These are phyloP conservation scores for Xylaria sp. DNA, from an alignment of 2,329 filamentous ascomycete species.

Conservation along the genomic window DNA sequence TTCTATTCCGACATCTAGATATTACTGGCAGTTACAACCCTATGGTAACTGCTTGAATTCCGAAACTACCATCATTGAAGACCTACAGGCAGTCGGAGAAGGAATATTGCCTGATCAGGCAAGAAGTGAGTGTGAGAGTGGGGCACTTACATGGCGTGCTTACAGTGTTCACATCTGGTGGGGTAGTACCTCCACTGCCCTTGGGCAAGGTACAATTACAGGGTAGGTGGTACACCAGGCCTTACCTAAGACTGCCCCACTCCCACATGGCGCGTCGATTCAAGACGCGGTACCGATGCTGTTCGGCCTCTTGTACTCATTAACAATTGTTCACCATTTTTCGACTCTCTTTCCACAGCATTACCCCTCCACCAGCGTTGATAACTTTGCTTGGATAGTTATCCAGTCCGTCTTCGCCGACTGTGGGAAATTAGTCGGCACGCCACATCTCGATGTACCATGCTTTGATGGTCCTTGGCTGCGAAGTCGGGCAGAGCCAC, in stretches of 20 bases:
- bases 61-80: not conserved
- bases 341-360: not conserved
- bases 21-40: too few relatives aligned
- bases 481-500: conserved; percentile 25
- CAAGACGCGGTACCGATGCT: conserved; percentile 8
- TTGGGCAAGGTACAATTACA: not conserved
- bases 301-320: not conserved
- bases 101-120: conserved; percentile 31
- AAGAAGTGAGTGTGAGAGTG: not conserved
- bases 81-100: not conserved
- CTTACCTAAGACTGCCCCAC: not conserved
- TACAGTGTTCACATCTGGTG: not conserved
- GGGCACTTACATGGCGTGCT: not conserved
- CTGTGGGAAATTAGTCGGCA: not conserved
- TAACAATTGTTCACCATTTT: conserved; percentile 12
- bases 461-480: conserved; percentile 16
- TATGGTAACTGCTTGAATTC: not conserved
- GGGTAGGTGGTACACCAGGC: not conserved
- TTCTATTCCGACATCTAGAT: conserved; percentile 18
- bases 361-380: not conserved
- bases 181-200: not conserved
- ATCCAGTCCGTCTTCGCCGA: not conserved
- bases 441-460: conserved; percentile 26
- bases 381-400: not conserved
- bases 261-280: not conserved